phyloP scores from a whole-genome alignment of 1,284 basidiomycete species.

The Ceratobasidium sp. region DNA sequence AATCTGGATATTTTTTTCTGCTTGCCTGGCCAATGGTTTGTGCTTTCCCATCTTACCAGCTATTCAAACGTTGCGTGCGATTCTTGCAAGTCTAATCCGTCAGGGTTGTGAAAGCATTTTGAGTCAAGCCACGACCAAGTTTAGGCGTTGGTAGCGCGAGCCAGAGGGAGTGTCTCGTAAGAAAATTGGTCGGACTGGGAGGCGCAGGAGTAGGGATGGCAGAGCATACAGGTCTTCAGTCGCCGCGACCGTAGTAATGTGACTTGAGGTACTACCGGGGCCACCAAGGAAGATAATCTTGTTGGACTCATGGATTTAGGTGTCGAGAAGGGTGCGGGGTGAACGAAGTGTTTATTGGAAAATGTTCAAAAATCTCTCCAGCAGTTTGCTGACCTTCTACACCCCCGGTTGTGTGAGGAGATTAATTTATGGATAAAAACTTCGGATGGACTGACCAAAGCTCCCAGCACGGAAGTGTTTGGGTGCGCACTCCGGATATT shows the following conservation, averaged over 20 bases:
- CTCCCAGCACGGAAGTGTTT: no score
- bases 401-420: no score
- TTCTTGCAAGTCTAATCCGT: slow-evolving; percentile 48
- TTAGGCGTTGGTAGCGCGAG: slow-evolving; percentile 48
- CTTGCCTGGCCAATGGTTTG: slow-evolving; percentile 51
- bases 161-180: slow-evolving; percentile 49
- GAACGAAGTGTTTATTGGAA: no score
- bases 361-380: no score
- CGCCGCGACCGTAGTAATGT: slow-evolving; percentile 68
- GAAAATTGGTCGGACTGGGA: slow-evolving; percentile 38
- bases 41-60: slow-evolving; percentile 42
- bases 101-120: slow-evolving; percentile 49
- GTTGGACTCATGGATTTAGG: no score
- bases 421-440: no score
- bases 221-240: slow-evolving; percentile 75
- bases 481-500: no score
- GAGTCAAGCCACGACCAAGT: slow-evolving; percentile 48
- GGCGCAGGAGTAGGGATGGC: slow-evolving; percentile 55
- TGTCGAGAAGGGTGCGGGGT: no score
- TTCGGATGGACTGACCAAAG: no score
- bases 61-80: slow-evolving; percentile 47
- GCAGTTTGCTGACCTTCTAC: no score
- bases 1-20: slow-evolving; percentile 47
- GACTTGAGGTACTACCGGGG: no score
- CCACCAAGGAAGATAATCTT: no score